phyloP scores from a whole-genome alignment of 208 protist species.

The Eutreptiella sp. region DNA sequence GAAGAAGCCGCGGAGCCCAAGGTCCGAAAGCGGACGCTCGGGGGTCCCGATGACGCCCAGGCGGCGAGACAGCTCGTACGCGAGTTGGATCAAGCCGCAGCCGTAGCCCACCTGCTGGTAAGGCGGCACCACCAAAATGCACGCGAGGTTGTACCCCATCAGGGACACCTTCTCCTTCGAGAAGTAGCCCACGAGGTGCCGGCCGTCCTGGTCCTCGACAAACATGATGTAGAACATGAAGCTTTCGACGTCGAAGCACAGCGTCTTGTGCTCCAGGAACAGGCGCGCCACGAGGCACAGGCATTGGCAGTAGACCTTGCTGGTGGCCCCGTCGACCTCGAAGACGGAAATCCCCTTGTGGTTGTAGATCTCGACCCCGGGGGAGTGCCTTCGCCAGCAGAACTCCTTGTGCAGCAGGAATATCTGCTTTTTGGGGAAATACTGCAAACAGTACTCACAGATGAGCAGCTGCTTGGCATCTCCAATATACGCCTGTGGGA shows the following conservation, averaged over 20 bases:
- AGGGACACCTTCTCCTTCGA: constrained; percentile 71
- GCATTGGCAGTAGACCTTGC: constrained; percentile 82
- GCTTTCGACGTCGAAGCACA: constrained; percentile 85
- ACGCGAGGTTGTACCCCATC: constrained; percentile 82
- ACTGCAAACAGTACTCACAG: constrained; percentile 77
- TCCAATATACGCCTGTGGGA: too few species aligned
- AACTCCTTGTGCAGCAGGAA: constrained; percentile 47
- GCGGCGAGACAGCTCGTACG: constrained; percentile 76
- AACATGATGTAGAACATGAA: constrained; percentile 87
- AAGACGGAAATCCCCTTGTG: constrained; percentile 54
- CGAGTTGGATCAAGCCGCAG: constrained; percentile 76
- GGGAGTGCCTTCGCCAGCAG: constrained; percentile 59
- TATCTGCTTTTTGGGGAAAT: constrained; percentile 57
- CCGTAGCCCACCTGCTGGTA: constrained; percentile 62
- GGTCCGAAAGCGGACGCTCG: constrained; percentile 84
- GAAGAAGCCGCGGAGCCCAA: constrained; percentile 58
- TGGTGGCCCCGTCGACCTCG: constrained; percentile 58
- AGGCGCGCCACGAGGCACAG: constrained; percentile 84
- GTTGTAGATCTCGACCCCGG: constrained; percentile 79
- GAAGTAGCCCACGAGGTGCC: constrained; percentile 82
- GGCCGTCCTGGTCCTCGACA: constrained; percentile 60
- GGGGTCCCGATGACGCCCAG: constrained; percentile 73
- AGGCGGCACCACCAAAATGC: constrained; percentile 82
- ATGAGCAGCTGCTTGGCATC: constrained; percentile 56
- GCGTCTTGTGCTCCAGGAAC: constrained; percentile 90